Evolutionary conservation across 1,284 basidiomycete species (phyloP).

Genomic region (Ustilago tritici): DNA sequence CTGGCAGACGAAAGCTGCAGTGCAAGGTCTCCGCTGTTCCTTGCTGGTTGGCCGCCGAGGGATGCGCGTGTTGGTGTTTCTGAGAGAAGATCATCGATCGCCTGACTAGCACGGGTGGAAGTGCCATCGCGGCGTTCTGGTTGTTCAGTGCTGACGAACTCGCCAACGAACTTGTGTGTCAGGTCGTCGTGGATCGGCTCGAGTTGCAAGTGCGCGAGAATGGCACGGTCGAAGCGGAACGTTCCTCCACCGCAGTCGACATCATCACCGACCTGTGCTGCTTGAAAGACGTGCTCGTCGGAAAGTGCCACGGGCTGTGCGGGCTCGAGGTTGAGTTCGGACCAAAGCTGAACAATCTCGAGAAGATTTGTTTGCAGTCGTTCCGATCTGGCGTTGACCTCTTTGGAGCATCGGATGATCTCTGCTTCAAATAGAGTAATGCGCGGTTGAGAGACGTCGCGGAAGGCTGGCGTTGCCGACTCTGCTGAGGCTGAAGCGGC

Average conservation of each 20-base stretch:
- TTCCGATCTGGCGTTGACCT: slow-evolving; percentile 51
- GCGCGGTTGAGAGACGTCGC: slow-evolving; percentile 46
- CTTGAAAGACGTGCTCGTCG: slow-evolving; percentile 46
- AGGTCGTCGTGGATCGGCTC: slow-evolving; percentile 46
- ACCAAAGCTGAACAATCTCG: slow-evolving; percentile 65
- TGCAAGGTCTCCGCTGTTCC: slow-evolving; percentile 32
- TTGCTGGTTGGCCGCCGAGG: slow-evolving; percentile 35
- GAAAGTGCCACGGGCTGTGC: slow-evolving; percentile 29
- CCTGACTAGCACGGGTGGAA: slow-evolving; percentile 14
- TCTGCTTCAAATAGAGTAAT: slow-evolving; percentile 52
- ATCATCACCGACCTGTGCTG: slow-evolving; percentile 17
- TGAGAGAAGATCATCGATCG: slow-evolving; percentile 32
- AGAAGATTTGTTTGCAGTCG: slow-evolving; percentile 52
- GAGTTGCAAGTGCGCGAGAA: slow-evolving; percentile 59
- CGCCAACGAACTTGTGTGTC: slow-evolving; percentile 48
- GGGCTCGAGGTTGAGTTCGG: slow-evolving; percentile 58
- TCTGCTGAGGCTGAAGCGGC: background rate
- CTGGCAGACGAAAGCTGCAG: slow-evolving; percentile 30
- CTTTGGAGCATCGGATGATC: slow-evolving; percentile 56
- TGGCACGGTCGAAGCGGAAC: slow-evolving; percentile 48
- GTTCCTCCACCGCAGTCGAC: slow-evolving; percentile 40
- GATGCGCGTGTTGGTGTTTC: slow-evolving; percentile 51
- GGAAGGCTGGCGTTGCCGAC: slow-evolving; percentile 11
- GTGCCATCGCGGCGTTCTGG: slow-evolving; percentile 22
- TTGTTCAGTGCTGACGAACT: slow-evolving; percentile 50